Base-by-base conservation (phyloP, 164 flowering plant genomes). In the Cinnamomum micranthum region DNA sequence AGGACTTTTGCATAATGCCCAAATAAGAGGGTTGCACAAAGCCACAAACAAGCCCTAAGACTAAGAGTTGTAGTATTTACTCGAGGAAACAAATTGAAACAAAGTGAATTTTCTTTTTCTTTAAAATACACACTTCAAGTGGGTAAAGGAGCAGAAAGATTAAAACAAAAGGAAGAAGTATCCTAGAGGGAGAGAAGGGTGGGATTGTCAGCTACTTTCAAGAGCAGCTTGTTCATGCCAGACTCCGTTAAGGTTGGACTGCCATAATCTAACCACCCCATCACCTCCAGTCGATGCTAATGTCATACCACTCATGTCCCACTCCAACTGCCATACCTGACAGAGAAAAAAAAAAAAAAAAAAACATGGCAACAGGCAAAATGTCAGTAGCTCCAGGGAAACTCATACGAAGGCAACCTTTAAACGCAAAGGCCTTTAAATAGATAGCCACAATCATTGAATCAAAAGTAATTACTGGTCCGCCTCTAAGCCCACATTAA, bases 251-350 rank as follows among this genome's bases (percentile, higher is more conserved):
- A 95, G 80, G 82, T 95, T 89, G 10, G 95, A 89, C 78, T 91
- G 97, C 99, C 98, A 95, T 74, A 91, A 73, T 73, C 90, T 83
- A 12, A 90, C 90, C 75, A 83, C 66, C 35, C 96, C 91, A 79
- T 95, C 99, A 71, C 86, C 77, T 62, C 95, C 98, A 0, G 89
- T 84, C 25, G 87, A 85, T 52, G 99, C 99, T 73, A 95, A 80
- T n/a, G 95, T 95, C 97, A 91, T 90, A 70, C 97, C 97, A 71
- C 95, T 87, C 93, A 90, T 89, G 81, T 95, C 97, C 98, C 98
- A 96, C 72, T 92, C 98, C 94, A 95, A 86, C 80, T 95, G 88
- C 97, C 95, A 90, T 20, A 93, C 97, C 99, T 95, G 55, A 58
- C 7, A 50, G 50, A 14, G 3, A 5, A 73, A 19, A 23, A 13